phyloP scores from a whole-genome alignment of 768 basidiomycete genomes.

The Hydnomerulius pinastri region DNA sequence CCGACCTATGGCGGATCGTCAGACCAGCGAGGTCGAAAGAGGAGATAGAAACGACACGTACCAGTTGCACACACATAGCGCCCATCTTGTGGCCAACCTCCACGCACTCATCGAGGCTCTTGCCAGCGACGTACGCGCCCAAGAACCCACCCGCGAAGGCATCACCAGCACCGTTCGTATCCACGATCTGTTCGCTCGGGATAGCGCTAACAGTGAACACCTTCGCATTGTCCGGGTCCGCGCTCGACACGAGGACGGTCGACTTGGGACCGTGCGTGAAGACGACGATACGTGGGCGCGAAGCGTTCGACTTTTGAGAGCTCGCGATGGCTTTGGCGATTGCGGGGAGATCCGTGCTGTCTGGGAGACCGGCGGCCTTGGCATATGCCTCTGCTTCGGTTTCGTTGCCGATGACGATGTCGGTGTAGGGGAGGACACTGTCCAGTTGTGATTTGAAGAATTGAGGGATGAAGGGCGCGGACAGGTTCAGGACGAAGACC shows the following conservation, averaged over 20 bases:
- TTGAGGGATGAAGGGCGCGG: slow-evolving; percentile 95
- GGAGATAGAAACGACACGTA: slow-evolving; percentile 31
- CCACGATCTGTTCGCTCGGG: slow-evolving; percentile 70
- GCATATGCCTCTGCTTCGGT: slow-evolving; percentile 90
- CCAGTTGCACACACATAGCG: slow-evolving; percentile 81
- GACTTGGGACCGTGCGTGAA: slow-evolving; percentile 88
- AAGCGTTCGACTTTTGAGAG: slow-evolving; percentile 72
- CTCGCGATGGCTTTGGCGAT: slow-evolving; percentile 79
- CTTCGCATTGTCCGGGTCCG: slow-evolving; percentile 55
- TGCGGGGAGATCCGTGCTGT: slow-evolving; percentile 61
- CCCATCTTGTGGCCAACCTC: slow-evolving; percentile 87
- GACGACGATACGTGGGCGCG: slow-evolving; percentile 78
- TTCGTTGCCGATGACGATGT: slow-evolving; percentile 96
- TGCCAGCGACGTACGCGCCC: slow-evolving; percentile 80
- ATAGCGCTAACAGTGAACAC: slow-evolving; percentile 60
- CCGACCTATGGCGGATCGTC: slow-evolving; percentile 42
- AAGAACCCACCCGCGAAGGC: slow-evolving; percentile 97
- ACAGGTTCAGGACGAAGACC: slow-evolving; percentile 92
- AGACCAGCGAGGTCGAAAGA: not conserved
- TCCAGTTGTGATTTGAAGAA: slow-evolving; percentile 87
- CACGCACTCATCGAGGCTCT: slow-evolving; percentile 73
- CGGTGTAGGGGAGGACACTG: slow-evolving; percentile 78
- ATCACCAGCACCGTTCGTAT: slow-evolving; percentile 98
- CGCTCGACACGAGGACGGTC: slow-evolving; percentile 73
- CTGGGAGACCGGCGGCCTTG: slow-evolving; percentile 63